Base-by-base conservation (phyloP, 2,329 filamentous ascomycete species). In the Cordyceps cicadae region DNA sequence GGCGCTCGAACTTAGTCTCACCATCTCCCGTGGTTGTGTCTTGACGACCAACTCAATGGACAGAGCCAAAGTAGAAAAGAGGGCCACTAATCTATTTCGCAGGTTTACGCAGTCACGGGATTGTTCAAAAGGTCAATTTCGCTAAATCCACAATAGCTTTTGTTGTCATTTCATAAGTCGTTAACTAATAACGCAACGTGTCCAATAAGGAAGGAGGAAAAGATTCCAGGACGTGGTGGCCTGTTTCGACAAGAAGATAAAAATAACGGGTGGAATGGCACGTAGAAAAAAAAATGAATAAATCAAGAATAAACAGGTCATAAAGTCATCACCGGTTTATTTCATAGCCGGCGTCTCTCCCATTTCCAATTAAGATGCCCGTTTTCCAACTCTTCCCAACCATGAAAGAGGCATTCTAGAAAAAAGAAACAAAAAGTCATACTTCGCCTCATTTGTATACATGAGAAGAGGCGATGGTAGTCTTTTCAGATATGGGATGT, bases 101-200 rank as follows among this genome's bases (percentile, higher is more conserved):
- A 39, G 50, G 21, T 14, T 3, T 24, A 3, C 15, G 34, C n/a
- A 49, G 26, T 48, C 54, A 49, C 53, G 21, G 24, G 15, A 17
- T 26, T 37, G 29, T 9, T 56, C 15, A 19, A 43, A 59, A 21
- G 34, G 7, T 15, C 12, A n/a, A 21, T 12, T 3, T 39, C 3
- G 39, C 39, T 57, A 57, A 57, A 49, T 52, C 48, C 54, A 52
- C 48, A 62, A 62, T 49, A 62, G 53, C 59, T 75, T 75, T 74
- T 73, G 71, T 74, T 74, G 69, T 70, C 72, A 71, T 61, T 69
- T 74, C 71, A 68, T 74, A 71, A 74, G 60, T 75, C 72, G 72
- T 75, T 70, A 74, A 69, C 70, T 72, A 71, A 65, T 67, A 70
- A 71, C 69, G 66, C 68, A 71, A 69, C 69, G 64, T 62, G 61